Percentiles rank a stretch among this genome's conserved stretches.
Conservation (phyloP, 1,139 yeast genomes). For the Kazachstania sp. region DNA sequence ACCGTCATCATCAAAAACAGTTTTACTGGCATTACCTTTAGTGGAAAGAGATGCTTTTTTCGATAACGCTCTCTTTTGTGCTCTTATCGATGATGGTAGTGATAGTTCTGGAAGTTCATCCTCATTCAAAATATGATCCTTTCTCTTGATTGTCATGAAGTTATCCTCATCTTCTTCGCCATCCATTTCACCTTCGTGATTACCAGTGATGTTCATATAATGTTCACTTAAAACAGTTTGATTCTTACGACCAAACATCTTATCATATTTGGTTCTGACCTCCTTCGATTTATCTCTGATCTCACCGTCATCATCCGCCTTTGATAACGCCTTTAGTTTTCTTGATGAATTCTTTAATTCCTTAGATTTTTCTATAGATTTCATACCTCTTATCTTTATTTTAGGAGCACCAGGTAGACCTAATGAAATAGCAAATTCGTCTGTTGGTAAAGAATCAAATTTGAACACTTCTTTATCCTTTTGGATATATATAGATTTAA, state of each 20-base stretch:
- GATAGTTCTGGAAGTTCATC: conserved; percentile 54
- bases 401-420: conserved; percentile 97
- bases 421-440: conserved; percentile 73
- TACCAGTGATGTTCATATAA: conserved; percentile 58
- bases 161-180: conserved; percentile 65
- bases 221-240: conserved; percentile 89
- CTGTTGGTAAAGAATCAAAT: conserved; percentile 68
- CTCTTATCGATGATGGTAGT: conserved; percentile 71
- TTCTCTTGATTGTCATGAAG: conserved; percentile 71
- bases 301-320: conserved; percentile 64
- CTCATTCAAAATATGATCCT: conserved; percentile 60
- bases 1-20: conserved; percentile 92
- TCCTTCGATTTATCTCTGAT: conserved; percentile 36
- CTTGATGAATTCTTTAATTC: conserved; percentile 79
- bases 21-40: conserved; percentile 65
- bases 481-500: conserved; percentile 75
- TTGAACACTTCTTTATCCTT: conserved; percentile 80
- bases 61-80: conserved; percentile 80
- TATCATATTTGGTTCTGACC: conserved; percentile 81
- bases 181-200: conserved; percentile 31
- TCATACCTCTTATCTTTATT: conserved; percentile 57
- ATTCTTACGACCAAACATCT: conserved; percentile 92
- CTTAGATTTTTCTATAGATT: conserved; percentile 41
- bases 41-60: conserved; percentile 66
- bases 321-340: conserved; percentile 48